These are phyloP conservation scores for Sergeia podlipaevii DNA, from an alignment of 208 protist species.

Conservation along the genomic window DNA sequence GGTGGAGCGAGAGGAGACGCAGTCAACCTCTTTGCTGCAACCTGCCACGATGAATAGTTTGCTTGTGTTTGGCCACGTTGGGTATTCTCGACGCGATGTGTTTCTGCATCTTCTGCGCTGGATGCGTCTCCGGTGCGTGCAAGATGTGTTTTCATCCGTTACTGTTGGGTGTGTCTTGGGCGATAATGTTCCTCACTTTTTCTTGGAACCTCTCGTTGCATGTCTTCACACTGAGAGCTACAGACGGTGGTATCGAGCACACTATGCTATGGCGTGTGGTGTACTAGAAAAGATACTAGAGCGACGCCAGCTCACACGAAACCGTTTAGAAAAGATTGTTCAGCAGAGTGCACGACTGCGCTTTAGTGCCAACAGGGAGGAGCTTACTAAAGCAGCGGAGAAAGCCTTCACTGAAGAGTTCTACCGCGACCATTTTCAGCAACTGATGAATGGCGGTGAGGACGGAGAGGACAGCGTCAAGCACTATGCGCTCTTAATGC, in stretches of 20 bases:
- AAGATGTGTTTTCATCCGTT: constrained; percentile 63
- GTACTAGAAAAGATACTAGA: constrained; percentile 52
- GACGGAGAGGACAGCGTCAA: constrained; percentile 13
- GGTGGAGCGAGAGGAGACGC: constrained; percentile 24
- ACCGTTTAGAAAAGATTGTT: constrained; percentile 55
- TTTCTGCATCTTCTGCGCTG: constrained; percentile 71
- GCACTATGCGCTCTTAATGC: constrained; percentile 20
- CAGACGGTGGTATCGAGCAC: constrained; percentile 49
- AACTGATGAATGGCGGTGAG: constrained; percentile 21
- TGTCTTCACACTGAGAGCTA: constrained; percentile 37
- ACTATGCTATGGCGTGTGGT: constrained; percentile 71
- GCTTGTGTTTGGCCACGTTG: constrained; percentile 63
- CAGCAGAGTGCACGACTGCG: constrained; percentile 9
- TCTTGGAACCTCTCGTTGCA: constrained; percentile 58
- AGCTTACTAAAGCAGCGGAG: background rate
- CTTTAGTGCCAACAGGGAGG: background rate
- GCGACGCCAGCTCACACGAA: constrained; percentile 42
- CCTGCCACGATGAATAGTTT: constrained; percentile 20
- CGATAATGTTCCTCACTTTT: constrained; percentile 53
- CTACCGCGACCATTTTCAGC: constrained; percentile 24
- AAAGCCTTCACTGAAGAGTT: constrained; percentile 9
- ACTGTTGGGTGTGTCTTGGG: constrained; percentile 40
- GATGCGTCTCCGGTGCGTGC: constrained; percentile 50
- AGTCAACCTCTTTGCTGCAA: constrained; percentile 14
- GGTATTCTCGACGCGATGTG: constrained; percentile 45